Conservation (phyloP, 2,329 filamentous ascomycete species). For the Ilyonectria destructans region DNA sequence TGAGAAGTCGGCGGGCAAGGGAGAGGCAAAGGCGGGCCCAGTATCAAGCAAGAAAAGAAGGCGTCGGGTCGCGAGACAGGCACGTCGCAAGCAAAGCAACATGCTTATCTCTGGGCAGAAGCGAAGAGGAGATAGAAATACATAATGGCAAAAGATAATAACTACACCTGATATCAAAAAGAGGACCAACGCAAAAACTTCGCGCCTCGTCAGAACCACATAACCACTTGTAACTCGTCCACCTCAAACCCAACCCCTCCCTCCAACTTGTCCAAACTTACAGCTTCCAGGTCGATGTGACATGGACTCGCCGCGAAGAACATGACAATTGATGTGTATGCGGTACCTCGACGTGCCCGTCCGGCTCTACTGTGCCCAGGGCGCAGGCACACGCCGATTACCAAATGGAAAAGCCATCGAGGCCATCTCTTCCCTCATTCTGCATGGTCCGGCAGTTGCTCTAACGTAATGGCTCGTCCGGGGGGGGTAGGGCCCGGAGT, state of each 20-base stretch:
- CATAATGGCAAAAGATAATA: constrained; percentile 57
- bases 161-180: constrained; percentile 39
- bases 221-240: constrained; percentile 16
- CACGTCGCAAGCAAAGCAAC: constrained; percentile 21
- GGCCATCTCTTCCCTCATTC: constrained; percentile 50
- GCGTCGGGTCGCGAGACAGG: constrained; percentile 28
- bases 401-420: constrained; percentile 49
- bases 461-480: constrained; percentile 51
- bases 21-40: constrained; percentile 20
- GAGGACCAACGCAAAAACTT: constrained; percentile 39
- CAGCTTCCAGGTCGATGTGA: constrained; percentile 17
- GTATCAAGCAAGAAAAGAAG: constrained; percentile 33
- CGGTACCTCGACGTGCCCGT: constrained; percentile 27
- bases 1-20: constrained; percentile 5
- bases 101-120: constrained; percentile 52
- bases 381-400: constrained; percentile 50
- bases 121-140: constrained; percentile 57
- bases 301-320: background rate
- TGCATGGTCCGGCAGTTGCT: constrained; percentile 52
- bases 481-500: constrained; percentile 28
- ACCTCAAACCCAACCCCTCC: constrained; percentile 13
- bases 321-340: constrained; percentile 25
- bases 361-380: constrained; percentile 27
- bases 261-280: constrained; percentile 14
- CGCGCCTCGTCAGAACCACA: constrained; percentile 38